These are phyloP conservation scores for Phytophthora uliginosa DNA, from an alignment of 352 stramenopile genomes.

Conservation along the genomic window DNA sequence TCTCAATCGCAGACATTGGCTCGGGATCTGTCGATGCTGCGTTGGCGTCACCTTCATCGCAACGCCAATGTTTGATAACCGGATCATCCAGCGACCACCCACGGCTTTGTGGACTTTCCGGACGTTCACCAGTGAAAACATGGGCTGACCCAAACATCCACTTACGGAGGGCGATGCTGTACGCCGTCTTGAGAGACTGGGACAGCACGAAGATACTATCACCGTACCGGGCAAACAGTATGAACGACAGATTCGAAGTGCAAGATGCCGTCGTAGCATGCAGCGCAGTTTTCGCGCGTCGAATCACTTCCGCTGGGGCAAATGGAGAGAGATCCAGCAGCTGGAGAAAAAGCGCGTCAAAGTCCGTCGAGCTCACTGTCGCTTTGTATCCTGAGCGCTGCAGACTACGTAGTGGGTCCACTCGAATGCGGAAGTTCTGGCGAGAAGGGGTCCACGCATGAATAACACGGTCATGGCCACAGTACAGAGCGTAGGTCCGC, in stretches of 20 bases:
- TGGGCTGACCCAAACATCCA: background rate
- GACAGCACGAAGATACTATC: constrained; percentile 34
- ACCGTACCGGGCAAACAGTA: constrained; percentile 51
- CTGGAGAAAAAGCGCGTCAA: constrained; percentile 44
- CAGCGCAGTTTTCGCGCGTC: constrained; percentile 36
- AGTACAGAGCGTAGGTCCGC: constrained; percentile 46
- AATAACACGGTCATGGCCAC: constrained; percentile 47
- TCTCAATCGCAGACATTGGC: constrained; percentile 7
- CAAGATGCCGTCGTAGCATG: constrained; percentile 21
- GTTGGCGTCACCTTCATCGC: background rate
- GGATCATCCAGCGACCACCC: constrained; percentile 17
- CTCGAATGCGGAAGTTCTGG: constrained; percentile 45
- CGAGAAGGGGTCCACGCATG: constrained; percentile 51
- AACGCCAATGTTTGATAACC: background rate
- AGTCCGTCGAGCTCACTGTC: constrained; percentile 12
- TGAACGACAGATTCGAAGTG: constrained; percentile 34
- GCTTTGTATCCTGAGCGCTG: constrained; percentile 26
- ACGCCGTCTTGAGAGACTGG: constrained; percentile 22
- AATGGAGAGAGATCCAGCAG: constrained; percentile 35
- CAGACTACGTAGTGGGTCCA: constrained; percentile 49
- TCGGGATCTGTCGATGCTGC: background rate
- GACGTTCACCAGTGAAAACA: background rate
- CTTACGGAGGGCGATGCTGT: constrained; percentile 7
- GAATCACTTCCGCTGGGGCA: constrained; percentile 18
- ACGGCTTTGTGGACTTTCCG: background rate